Conservation (phyloP, 2,329 filamentous ascomycete species). For the Ophioceras dolichostomum region DNA sequence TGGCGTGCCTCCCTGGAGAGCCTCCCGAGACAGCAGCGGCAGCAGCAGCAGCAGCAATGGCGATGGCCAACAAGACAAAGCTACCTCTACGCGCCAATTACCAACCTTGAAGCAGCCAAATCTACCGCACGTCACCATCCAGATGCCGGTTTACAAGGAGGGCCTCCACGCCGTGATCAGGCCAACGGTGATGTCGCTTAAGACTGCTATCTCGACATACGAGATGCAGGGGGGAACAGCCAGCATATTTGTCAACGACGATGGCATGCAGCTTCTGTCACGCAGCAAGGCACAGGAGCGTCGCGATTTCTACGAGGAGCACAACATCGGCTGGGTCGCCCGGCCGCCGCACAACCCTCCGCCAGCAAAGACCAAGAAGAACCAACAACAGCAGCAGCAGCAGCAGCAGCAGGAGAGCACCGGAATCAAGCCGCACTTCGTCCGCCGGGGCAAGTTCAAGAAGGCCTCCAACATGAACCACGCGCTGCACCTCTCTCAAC, state of each 20-base stretch:
- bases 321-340: slow-evolving; percentile 44
- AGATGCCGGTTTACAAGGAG: slow-evolving; percentile 39
- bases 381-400: slow-evolving; percentile 14
- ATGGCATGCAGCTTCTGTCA: slow-evolving; percentile 52
- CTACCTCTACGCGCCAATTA: too few species aligned
- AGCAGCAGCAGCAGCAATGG: too few species aligned
- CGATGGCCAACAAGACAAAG: too few species aligned
- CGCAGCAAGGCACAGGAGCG: slow-evolving; percentile 33
- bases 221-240: slow-evolving; percentile 52
- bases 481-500: slow-evolving; percentile 39
- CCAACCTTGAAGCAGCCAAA: too few species aligned
- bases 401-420: slow-evolving; percentile 20
- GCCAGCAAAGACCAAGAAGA: too few species aligned
- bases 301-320: slow-evolving; percentile 43
- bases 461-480: slow-evolving; percentile 61
- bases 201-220: slow-evolving; percentile 45
- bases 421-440: slow-evolving; percentile 36
- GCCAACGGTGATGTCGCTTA: slow-evolving; percentile 42
- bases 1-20: slow-evolving; percentile 48
- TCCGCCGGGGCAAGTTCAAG: slow-evolving; percentile 49
- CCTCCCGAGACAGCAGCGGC: slow-evolving; percentile 17
- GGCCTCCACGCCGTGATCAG: slow-evolving; percentile 35
- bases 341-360: slow-evolving; percentile 39
- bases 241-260: slow-evolving; percentile 57
- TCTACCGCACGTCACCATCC: slow-evolving; percentile 35